Evolutionary conservation across 208 protist species (phyloP), one percentile per base, ranked within the genome.

Genomic region (Crithidia brevicula): DNA sequence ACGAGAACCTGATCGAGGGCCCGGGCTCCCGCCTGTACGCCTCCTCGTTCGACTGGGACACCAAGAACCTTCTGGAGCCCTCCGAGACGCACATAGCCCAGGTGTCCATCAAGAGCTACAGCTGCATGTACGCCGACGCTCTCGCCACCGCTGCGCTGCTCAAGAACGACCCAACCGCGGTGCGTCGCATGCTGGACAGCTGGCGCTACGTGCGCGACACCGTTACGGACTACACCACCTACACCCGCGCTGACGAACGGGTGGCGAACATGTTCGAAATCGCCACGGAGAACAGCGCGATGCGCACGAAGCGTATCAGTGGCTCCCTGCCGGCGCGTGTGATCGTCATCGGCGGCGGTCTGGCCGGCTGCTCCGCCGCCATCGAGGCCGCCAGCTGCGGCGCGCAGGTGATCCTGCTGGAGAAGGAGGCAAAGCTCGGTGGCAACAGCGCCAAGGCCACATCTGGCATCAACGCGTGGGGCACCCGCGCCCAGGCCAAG

Each of bases 371-470:
- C 58, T 85, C 85, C 8, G 92, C 92, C 10, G 88, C 84, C 47
- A 95, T 94, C 64, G 88, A 96, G 68, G 86, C 87, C 1, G 85
- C 82, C 25, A 75, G 74, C 59, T 90, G 82, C 49, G 95, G 93
- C 23, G 96, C 91, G 4, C 81, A 80, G 34, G 95, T 98, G 15
- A 80, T 90, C 23, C 68, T 98, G 18, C 61, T 98, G 22, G 97
- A 98, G 53, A 98, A 98, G 82, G 86, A 93, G 62, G 4, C 43
- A 28, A 83, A 74, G 58, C 47, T 97, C 13, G 97, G 97, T 28
- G 97, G 97, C 59, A 99, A 99, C 81, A 98, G 93, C 38, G 95
- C 92, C 52, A 99, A 99, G 85, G 97, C 97, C 10, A 97, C 92
- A 9, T 98, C 94, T 23, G 97, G 97, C 72, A 99, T 99, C 65